Evolutionary conservation across 257 asterid genomes (phyloP).

Genomic region (Solanum ossicruentum): DNA sequence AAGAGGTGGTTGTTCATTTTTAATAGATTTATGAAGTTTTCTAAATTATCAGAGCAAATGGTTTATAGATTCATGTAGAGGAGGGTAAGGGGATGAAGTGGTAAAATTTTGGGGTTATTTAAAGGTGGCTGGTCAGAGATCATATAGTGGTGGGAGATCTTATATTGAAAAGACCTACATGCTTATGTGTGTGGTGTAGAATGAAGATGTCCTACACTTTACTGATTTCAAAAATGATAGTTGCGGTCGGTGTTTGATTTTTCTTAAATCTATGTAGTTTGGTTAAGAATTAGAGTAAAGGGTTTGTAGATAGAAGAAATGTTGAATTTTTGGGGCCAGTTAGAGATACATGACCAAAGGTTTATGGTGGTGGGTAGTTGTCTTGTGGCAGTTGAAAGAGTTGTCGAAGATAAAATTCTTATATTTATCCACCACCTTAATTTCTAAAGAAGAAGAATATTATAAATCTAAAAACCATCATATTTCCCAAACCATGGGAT

Average conservation of each 20-base stretch:
- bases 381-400: no score
- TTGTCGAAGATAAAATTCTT: no score
- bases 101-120: neutral
- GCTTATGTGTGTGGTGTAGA: neutral
- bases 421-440: no score
- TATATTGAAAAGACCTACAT: neutral
- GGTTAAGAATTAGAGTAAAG: neutral
- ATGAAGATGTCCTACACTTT: neutral
- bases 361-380: neutral
- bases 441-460: no score
- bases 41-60: neutral
- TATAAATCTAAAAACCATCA: no score
- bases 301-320: neutral
- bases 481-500: no score
- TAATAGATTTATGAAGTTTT: no score
- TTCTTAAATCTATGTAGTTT: neutral
- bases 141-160: no score
- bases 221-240: neutral
- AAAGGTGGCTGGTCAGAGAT: no score
- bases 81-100: neutral
- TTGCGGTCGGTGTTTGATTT: neutral
- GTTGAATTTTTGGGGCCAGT: neutral
- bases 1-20: no score
- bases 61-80: neutral
- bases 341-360: neutral